Percentiles rank a stretch among this genome's conserved stretches.
Evolutionary conservation across 2,329 filamentous ascomycete species (phyloP).

Genomic region (Colletotrichum sp.): DNA sequence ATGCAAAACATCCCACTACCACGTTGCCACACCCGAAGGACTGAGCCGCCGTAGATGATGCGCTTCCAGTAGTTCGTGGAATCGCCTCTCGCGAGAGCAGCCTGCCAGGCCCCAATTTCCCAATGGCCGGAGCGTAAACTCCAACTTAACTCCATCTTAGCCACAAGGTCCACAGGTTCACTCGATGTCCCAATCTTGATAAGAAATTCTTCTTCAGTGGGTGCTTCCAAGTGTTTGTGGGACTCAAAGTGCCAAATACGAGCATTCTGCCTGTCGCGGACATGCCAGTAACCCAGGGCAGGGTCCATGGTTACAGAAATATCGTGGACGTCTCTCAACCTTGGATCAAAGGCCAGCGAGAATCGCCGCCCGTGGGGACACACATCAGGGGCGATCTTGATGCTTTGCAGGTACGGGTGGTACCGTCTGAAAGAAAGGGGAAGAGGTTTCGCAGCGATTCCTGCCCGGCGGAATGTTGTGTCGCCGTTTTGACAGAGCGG

Average conservation of each 20-base stretch:
- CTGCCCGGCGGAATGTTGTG: background rate
- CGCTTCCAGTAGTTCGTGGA: background rate
- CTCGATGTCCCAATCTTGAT: too few species aligned
- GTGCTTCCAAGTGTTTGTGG: background rate
- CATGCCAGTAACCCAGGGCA: too few species aligned
- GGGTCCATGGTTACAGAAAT: too few species aligned
- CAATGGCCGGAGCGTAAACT: background rate
- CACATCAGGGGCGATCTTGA: background rate
- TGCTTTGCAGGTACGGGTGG: background rate
- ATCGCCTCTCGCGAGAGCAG: background rate
- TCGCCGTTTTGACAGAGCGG: background rate
- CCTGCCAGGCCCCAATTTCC: background rate
- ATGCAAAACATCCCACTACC: rapidly evolving
- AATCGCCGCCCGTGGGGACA: background rate
- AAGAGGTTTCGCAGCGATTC: background rate
- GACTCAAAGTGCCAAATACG: background rate
- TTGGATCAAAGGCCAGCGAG: background rate
- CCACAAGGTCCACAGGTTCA: too few species aligned
- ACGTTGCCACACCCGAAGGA: rapidly evolving
- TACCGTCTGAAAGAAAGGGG: too few species aligned
- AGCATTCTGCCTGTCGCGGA: background rate
- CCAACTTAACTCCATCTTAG: background rate
- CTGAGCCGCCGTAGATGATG: background rate
- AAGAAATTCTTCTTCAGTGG: background rate
- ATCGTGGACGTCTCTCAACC: background rate